Evolutionary conservation across 495 filamentous ascomycete genomes (phyloP).

Genomic region (Usnea hakonensis): DNA sequence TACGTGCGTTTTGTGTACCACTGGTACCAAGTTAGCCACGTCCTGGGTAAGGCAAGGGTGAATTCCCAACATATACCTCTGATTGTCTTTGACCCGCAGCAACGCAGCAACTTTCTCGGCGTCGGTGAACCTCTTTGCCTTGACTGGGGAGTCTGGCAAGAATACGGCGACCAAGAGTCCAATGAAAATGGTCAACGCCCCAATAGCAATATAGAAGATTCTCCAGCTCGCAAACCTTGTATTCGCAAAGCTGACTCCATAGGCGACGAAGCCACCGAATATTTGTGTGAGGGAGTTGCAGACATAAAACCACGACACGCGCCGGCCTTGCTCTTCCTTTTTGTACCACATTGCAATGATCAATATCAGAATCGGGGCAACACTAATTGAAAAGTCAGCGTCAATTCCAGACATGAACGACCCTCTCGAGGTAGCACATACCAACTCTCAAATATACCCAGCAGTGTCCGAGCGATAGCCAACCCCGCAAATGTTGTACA

Average conservation of each 20-base stretch:
- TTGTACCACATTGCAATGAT: constrained; percentile 69
- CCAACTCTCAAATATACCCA: constrained; percentile 61
- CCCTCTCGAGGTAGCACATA: constrained; percentile 30
- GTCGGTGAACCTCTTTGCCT: constrained; percentile 42
- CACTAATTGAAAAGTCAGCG: not conserved
- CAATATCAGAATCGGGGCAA: constrained; percentile 41
- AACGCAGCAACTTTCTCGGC: constrained; percentile 44
- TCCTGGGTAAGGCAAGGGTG: not conserved
- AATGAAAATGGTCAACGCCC: constrained; percentile 45
- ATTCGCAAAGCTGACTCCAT: constrained; percentile 47
- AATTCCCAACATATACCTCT: constrained; percentile 24
- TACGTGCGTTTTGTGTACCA: constrained; percentile 30
- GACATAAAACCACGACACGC: constrained; percentile 57
- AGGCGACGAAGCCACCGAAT: constrained; percentile 48
- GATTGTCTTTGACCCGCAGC: constrained; percentile 41
- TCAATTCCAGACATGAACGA: not conserved
- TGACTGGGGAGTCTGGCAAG: constrained; percentile 45
- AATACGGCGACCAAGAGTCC: constrained; percentile 40
- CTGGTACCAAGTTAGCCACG: constrained; percentile 2
- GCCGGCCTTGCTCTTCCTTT: constrained; percentile 55
- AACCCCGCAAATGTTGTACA: constrained; percentile 50
- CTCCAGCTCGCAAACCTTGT: constrained; percentile 45
- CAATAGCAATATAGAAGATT: constrained; percentile 53
- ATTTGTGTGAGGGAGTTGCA: constrained; percentile 31
- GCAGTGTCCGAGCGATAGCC: constrained; percentile 49